Conservation (phyloP, 2,329 filamentous ascomycete genomes). For the Thermoascus crustaceus region DNA sequence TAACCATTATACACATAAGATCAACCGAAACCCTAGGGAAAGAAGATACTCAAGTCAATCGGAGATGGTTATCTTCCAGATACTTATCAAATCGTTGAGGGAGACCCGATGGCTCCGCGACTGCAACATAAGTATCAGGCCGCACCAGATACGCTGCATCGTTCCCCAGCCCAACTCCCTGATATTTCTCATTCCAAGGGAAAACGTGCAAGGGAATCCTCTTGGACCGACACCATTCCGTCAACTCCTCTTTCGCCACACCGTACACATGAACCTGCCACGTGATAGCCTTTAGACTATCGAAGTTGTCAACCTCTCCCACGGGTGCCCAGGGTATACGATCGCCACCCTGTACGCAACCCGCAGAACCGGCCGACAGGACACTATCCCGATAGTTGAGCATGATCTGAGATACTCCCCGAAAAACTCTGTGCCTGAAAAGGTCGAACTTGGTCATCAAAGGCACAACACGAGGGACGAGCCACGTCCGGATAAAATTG, state of each 20-base stretch:
- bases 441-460: conserved; percentile 14
- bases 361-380: conserved; percentile 27
- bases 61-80: too few species aligned
- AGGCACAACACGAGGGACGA: conserved; percentile 31
- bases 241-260: conserved; percentile 7
- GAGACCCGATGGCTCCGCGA: conserved; percentile 11
- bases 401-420: conserved; percentile 35
- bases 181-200: conserved; percentile 17
- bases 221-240: conserved; percentile 17
- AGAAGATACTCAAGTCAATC: too few species aligned
- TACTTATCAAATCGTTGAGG: conserved; percentile 17
- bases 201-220: conserved; percentile 15
- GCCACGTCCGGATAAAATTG: conserved; percentile 30
- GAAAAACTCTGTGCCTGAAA: conserved; percentile 19
- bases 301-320: conserved; percentile 19
- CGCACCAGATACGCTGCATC: conserved; percentile 23
- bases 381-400: conserved; percentile 37
- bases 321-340: conserved; percentile 32
- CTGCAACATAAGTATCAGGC: conserved; percentile 24
- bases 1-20: too few species aligned
- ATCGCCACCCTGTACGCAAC: conserved; percentile 40
- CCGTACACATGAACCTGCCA: conserved; percentile 29
- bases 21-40: too few species aligned
- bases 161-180: conserved; percentile 13
- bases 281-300: conserved; percentile 14